Evolutionary conservation across 306 rosid species (phyloP), one percentile per base, ranked within the genome.

Genomic region (Sophora flavescens): DNA sequence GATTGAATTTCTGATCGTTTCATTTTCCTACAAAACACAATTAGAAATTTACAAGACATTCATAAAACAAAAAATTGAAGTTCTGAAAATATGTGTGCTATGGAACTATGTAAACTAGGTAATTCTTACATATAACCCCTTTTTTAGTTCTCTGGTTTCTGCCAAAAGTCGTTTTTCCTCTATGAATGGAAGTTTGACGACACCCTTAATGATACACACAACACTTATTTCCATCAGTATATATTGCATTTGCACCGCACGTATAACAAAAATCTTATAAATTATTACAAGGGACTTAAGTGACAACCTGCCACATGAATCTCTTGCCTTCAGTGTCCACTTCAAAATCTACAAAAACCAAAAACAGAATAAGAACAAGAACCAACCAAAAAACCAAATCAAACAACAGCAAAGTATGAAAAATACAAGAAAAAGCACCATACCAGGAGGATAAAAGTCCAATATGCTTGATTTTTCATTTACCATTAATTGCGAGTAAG

Each of bases 381-480:
- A 22, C 22, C 45, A 4, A 33, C 41, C 14, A 14, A 18, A 72
- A 63, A 70, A 36, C 42, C 6, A 69, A 33, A 16, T 39, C 26
- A 10, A 5, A 33, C 9, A 9, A 50, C 32, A 6, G 8, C 4
- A 63, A 0, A 32, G n/a, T 1, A 47, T 38, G 10, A 28, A 45
- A 68, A n/a, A 3, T 11, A 8, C 28, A 28, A 17, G 6, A 50
- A n/a, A 14, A 28, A 30, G 2, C 35, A 26, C 4, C 51, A 71
- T 81, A 90, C 96, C 85, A 1, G 10, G 66, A 42, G 96, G 92
- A 63, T 73, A 90, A 47, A 84, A 83, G 65, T 88, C 89, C 47
- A 66, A 50, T 6, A 90, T 69, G 6, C 16, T 79, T 2, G 86
- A 86, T 7, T 81, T 0, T 10, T 84, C 89, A 14, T 84, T 85